Evolutionary conservation across 2,329 filamentous ascomycete genomes (phyloP), one percentile per base, ranked within the genome.

Genomic region (Trichoderma guizhouense): DNA sequence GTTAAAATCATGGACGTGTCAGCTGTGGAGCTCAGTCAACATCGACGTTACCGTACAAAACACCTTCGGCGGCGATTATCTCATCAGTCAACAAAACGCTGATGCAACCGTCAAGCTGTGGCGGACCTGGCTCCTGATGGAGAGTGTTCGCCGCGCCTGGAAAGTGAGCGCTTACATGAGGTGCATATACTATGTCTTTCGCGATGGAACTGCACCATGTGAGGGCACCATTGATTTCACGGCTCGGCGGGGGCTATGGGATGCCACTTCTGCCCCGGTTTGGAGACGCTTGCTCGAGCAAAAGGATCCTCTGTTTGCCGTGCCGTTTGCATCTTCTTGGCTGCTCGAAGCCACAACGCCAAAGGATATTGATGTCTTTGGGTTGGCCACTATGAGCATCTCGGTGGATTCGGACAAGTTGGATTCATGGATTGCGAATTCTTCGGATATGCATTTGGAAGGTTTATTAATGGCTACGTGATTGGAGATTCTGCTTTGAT

Each of bases 111-210:
- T 36, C 30, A 61, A 63, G 30, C 12, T 60, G 14, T 78, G 77
- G 77, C 72, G 75, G 43, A 73, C 74, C 34, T 79, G 77, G 77
- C 73, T 79, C 24, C 73, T 79, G 11, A 72, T 75, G 8, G 78
- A 79, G 72, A 78, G 75, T 28, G 72, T 78, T 26, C 76, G 78
- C 28, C 76, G 78, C 8, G 76, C 74, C 5, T 79, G 77, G 73
- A 62, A 77, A 60, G 43, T 76, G 18, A 72, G 68, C 24, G 72
- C 68, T 3, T 74, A 75, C 53, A 72, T 74, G 5, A 58, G 74
- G 28, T 65, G 72, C 36, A 70, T 74, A 24, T 76, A 76, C 65
- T 21, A 69, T 3, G 73, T 72, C 18, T 51, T 77, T 12, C 74
- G 75, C 26, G 73, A 73, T 39, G 71, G 71, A 30, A 57, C 62